Conservation (phyloP, 805 yeast genomes). For the Priceomyces medius region DNA sequence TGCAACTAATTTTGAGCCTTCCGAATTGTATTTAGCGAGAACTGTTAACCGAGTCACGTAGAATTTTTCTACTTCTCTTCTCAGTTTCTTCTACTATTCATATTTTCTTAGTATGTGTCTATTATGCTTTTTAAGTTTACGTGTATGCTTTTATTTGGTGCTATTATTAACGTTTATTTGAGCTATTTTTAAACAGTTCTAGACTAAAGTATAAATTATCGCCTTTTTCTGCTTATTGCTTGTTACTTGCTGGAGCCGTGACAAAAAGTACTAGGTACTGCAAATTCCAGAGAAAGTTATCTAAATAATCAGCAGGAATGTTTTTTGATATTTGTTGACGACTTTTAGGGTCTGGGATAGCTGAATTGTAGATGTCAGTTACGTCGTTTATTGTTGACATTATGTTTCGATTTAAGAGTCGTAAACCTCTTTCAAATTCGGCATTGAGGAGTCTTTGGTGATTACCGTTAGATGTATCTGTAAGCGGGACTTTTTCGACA, state of each 20-base stretch:
- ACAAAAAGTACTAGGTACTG: conserved; percentile 35
- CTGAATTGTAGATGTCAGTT: conserved; percentile 8
- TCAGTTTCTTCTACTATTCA: too few relatives aligned
- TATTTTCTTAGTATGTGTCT: too few relatives aligned
- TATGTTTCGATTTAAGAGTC: conserved; percentile 31
- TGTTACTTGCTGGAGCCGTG: conserved; percentile 22
- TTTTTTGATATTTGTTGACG: conserved; percentile 12
- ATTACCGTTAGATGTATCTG: background rate
- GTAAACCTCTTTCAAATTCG: conserved; percentile 32
- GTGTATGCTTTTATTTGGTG: too few relatives aligned
- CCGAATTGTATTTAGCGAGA: too few relatives aligned
- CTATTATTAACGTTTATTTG: too few relatives aligned
- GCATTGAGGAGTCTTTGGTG: conserved; percentile 2
- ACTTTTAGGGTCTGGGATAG: conserved; percentile 6
- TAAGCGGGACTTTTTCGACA: conserved; percentile 17
- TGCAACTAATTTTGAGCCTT: too few relatives aligned
- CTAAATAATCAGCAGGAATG: conserved; percentile 39
- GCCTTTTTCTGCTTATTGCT: background rate
- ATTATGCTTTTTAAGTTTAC: too few relatives aligned
- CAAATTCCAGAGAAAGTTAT: conserved; percentile 41
- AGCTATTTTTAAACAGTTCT: too few relatives aligned
- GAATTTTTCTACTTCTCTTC: too few relatives aligned
- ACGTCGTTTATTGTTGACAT: conserved; percentile 22
- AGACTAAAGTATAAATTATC: too few relatives aligned
- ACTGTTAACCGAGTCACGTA: too few relatives aligned